phyloP scores from a whole-genome alignment of 164 flowering plant genomes.

The Dillenia turbinata region DNA sequence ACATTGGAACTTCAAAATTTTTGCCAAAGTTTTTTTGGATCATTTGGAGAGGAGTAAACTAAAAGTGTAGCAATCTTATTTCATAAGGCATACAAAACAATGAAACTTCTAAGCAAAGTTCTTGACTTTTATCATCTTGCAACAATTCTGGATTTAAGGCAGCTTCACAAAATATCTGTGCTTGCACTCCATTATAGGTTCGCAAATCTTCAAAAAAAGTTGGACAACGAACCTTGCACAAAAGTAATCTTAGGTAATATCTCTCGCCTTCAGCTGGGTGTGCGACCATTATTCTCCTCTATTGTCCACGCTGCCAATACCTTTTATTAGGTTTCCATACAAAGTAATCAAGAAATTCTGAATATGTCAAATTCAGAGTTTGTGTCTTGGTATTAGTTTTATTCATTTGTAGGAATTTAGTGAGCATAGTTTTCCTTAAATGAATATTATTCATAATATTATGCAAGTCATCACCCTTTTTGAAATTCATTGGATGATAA shows the following conservation, averaged over 20 bases:
- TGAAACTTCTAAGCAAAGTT: neutral
- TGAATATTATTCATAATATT: neutral
- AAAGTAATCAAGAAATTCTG: too few species aligned
- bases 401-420: conserved; percentile 3
- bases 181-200: neutral
- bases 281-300: neutral
- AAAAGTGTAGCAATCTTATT: conserved; percentile 6
- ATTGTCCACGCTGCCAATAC: too few species aligned
- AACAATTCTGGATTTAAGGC: neutral
- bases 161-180: conserved; percentile 5
- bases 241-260: neutral
- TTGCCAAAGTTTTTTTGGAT: neutral
- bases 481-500: neutral
- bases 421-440: conserved; percentile 7
- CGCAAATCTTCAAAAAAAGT: neutral
- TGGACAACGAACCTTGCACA: neutral
- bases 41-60: neutral
- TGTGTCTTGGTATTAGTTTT: neutral
- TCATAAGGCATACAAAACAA: neutral
- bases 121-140: neutral
- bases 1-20: neutral
- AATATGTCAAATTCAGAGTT: too few species aligned
- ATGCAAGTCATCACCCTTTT: neutral
- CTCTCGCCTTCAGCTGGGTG: neutral
- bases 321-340: too few species aligned